Base-by-base conservation (phyloP, 2,329 filamentous ascomycete genomes). In the Sphaerulina populicola region DNA sequence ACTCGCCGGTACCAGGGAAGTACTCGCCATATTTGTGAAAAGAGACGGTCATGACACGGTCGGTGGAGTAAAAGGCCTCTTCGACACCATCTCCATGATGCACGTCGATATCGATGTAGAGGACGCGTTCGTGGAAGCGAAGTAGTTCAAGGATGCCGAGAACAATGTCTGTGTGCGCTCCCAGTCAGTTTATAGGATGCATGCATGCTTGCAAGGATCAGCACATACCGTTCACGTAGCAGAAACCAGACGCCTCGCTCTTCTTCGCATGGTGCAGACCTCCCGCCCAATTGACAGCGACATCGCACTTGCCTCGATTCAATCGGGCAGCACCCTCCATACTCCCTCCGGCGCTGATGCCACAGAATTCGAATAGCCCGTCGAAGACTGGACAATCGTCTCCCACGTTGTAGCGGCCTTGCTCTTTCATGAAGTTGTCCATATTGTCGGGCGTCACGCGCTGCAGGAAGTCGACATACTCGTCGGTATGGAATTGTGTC, bases 371-470 rank as follows among this genome's bases (percentile, higher is more conserved):
- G 56, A 85, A 85, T 12, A 85, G 71, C 12, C 82, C 82, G 59
- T 85, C 82, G 55, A 85, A 85, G 0, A 85, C 82, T 1, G 82
- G 82, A 60, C 74, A 77, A 54, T 77, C 74, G 51, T 76, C 82
- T 48, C 81, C 81, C 50, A 85, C 81, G 54, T 85, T 85, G 70
- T 83, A 75, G 71, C 76, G 81, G 80, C 87, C 85, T 68, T 97
- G 90, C 68, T 98, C 93, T 62, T 90, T 86, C 61, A 84, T 80
- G 66, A 88, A 97, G 58, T 80, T 80, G 62, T 98, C 94, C 88
- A 97, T 97, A 68, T 98, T 98, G 73, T 98, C 93, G 1, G 93
- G 94, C 0, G 93, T 97, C 49, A 98, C 93, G 63, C 94, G 94
- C 56, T 80, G 79, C 39, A 85, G 72, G 64, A 85, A 85, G 51